Evolutionary conservation across 73 alveolate genomes (phyloP).

Genomic region (Effrenium voratum): DNA sequence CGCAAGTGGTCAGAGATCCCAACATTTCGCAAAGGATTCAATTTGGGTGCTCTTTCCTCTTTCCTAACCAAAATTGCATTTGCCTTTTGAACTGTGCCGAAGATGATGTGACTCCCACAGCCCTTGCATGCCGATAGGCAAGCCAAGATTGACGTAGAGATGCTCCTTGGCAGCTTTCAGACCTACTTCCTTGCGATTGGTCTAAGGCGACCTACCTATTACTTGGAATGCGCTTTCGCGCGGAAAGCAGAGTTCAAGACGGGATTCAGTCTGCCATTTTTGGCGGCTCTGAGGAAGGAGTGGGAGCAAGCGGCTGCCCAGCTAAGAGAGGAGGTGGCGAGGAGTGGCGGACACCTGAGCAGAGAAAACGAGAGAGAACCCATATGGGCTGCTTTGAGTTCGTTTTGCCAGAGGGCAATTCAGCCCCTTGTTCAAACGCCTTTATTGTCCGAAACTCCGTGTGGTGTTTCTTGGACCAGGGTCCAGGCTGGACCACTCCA

Average conservation of each 20-base stretch:
- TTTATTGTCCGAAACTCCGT: too few relatives aligned
- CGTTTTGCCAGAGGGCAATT: too few relatives aligned
- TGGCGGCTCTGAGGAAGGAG: conserved; percentile 2
- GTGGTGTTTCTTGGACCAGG: too few relatives aligned
- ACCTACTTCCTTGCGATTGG: too few relatives aligned
- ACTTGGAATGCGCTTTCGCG: neutral
- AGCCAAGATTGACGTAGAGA: conserved; percentile 62
- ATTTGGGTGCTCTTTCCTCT: neutral
- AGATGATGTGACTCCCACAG: neutral
- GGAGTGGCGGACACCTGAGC: too few relatives aligned
- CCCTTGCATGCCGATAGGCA: neutral
- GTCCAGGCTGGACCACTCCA: too few relatives aligned
- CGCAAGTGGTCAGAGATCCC: too few relatives aligned
- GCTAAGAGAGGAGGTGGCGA: conserved; percentile 76
- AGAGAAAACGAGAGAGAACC: neutral
- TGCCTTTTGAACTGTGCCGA: neutral
- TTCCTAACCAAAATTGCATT: neutral
- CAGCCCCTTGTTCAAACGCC: too few relatives aligned
- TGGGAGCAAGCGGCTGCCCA: conserved; percentile 79
- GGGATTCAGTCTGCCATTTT: neutral
- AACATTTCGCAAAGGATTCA: too few relatives aligned
- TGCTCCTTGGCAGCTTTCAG: neutral
- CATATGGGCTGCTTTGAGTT: neutral
- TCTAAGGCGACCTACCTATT: too few relatives aligned
- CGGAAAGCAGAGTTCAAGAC: neutral